These are phyloP conservation scores for Quambalaria eucalypti DNA, from an alignment of 1,284 basidiomycete genomes.

Conservation along the genomic window DNA sequence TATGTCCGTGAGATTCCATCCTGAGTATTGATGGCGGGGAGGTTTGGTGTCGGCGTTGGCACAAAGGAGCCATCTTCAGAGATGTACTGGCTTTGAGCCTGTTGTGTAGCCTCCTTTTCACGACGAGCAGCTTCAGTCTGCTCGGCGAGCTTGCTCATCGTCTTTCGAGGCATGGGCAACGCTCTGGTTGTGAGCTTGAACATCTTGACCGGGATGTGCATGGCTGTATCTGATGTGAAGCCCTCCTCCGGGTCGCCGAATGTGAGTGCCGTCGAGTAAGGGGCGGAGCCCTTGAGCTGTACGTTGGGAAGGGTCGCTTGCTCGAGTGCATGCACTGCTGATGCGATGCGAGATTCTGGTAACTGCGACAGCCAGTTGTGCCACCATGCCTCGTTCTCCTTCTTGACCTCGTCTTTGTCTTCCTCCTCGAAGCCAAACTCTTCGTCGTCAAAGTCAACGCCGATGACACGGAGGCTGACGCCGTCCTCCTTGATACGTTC, in stretches of 20 bases:
- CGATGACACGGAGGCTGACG: slow-evolving; percentile 48
- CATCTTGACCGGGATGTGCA: slow-evolving; percentile 66
- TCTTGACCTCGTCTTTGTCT: slow-evolving; percentile 62
- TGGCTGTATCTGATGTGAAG: slow-evolving; percentile 55
- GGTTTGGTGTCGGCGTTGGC: neutral
- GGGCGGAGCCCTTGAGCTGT: slow-evolving; percentile 21
- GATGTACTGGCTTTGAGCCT: slow-evolving; percentile 3
- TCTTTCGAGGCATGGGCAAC: slow-evolving; percentile 61
- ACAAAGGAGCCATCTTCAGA: neutral
- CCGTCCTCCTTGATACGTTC: slow-evolving; percentile 16
- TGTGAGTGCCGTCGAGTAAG: slow-evolving; percentile 18
- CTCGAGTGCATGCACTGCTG: slow-evolving; percentile 20
- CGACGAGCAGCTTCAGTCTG: slow-evolving; percentile 13
- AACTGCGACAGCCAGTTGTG: slow-evolving; percentile 53
- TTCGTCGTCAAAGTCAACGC: slow-evolving; percentile 75
- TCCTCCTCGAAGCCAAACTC: slow-evolving; percentile 59
- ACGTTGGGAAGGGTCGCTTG: slow-evolving; percentile 24
- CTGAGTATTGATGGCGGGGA: neutral
- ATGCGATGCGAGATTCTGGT: slow-evolving; percentile 53
- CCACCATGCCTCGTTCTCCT: slow-evolving; percentile 69
- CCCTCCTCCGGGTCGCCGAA: slow-evolving; percentile 27
- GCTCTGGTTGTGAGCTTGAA: slow-evolving; percentile 73
- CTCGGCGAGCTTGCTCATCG: slow-evolving; percentile 26
- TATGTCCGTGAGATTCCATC: neutral
- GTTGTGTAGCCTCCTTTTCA: slow-evolving; percentile 9